These are phyloP conservation scores for Alternaria triticina DNA, from an alignment of 2,329 filamentous ascomycete species.

Conservation along the genomic window DNA sequence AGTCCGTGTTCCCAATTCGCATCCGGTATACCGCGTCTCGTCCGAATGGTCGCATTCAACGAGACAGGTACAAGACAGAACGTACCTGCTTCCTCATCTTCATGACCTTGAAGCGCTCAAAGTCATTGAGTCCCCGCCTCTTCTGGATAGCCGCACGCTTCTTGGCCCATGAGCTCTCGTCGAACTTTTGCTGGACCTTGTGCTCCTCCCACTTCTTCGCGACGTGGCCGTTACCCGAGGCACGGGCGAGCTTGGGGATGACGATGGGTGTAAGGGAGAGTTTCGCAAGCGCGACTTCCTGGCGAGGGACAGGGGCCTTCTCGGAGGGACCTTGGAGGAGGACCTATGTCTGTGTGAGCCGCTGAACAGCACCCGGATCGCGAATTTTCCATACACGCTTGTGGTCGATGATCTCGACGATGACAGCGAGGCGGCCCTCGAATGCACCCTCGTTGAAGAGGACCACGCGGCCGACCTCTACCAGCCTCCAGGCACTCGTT, in stretches of 20 bases:
- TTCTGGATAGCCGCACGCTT: slow-evolving; percentile 84
- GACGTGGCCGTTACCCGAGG: slow-evolving; percentile 79
- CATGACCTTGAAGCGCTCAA: slow-evolving; percentile 99
- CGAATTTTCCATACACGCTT: slow-evolving; percentile 84
- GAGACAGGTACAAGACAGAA: slow-evolving; percentile 24
- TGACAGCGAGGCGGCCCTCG: slow-evolving; percentile 85
- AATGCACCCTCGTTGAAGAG: slow-evolving; percentile 84
- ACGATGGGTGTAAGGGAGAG: slow-evolving; percentile 89
- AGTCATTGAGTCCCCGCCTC: slow-evolving; percentile 93
- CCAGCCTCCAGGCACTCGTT: slow-evolving; percentile 74
- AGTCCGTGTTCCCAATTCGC: slow-evolving; percentile 15
- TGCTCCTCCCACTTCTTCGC: slow-evolving; percentile 90
- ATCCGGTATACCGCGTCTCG: not conserved
- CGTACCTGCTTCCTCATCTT: slow-evolving; percentile 97
- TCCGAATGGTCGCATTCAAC: not conserved
- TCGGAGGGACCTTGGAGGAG: slow-evolving; percentile 93
- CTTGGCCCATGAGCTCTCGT: slow-evolving; percentile 91
- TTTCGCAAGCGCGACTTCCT: slow-evolving; percentile 80
- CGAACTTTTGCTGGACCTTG: slow-evolving; percentile 93
- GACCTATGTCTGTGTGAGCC: slow-evolving; percentile 66
- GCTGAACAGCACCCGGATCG: slow-evolving; percentile 25
- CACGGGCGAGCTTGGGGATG: slow-evolving; percentile 84
- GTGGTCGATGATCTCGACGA: slow-evolving; percentile 99
- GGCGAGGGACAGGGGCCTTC: slow-evolving; percentile 81
- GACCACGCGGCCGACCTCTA: slow-evolving; percentile 98